Conservation (phyloP, 2,329 filamentous ascomycete species). For the Trichoderma polysporum region DNA sequence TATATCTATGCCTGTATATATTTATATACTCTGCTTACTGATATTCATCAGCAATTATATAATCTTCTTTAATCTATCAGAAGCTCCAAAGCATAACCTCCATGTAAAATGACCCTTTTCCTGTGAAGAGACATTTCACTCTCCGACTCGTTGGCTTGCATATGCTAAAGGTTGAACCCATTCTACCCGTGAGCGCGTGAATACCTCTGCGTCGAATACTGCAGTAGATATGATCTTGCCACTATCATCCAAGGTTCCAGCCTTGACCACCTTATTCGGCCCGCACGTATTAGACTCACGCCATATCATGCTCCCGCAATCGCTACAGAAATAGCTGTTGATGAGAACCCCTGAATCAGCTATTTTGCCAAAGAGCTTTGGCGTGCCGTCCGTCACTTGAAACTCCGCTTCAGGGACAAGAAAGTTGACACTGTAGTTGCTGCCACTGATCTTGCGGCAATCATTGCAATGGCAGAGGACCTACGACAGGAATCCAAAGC, state of each 20-base stretch:
- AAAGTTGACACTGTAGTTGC: conserved; percentile 1
- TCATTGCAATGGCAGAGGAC: background rate
- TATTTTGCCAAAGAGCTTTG: background rate
- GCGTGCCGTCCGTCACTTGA: background rate
- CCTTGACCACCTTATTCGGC: background rate
- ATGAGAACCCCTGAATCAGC: background rate
- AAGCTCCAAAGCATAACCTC: no score
- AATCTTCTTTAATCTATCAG: background rate
- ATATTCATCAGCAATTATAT: no score
- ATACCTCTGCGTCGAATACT: background rate
- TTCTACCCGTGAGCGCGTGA: background rate
- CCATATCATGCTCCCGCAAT: background rate
- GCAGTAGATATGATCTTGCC: background rate
- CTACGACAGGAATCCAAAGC: background rate
- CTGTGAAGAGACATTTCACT: background rate
- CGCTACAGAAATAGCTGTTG: background rate
- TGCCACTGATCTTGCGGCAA: conserved; percentile 1
- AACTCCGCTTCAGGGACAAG: background rate
- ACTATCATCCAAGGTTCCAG: background rate
- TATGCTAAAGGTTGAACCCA: background rate
- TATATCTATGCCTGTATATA: no score
- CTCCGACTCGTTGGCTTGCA: background rate
- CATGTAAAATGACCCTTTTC: no score
- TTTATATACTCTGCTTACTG: no score
- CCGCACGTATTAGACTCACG: background rate